Base-by-base conservation (phyloP, 257 asterid genomes). In the Gentiana straminea region DNA sequence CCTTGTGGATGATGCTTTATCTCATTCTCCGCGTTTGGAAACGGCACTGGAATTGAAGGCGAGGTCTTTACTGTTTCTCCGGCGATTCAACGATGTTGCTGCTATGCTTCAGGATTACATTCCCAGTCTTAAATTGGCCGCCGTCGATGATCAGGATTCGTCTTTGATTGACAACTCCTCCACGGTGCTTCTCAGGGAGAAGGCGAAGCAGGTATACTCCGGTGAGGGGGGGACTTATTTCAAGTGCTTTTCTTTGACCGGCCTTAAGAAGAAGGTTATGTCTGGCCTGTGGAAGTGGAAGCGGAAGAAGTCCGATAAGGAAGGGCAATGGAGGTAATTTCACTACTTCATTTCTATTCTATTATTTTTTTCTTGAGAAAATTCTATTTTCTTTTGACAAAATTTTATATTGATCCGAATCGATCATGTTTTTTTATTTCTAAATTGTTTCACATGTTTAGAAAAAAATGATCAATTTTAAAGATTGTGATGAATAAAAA, bases 71-170 rank as follows among this genome's bases (percentile, higher is more conserved):
- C 76, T 92, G 54, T 71, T 74, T 56, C 94, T 84, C 59, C 76
- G 95, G 38, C 84, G 97, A 63, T 92, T 73, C 47, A 92, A 81
- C 78, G 95, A 88, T 63, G 94, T 92, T 8, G 95, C 95, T 33
- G 81, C 75, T 69, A 76, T 92, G 98, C 71, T 92, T 32, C 95
- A 81, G 75, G 97, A 88, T 43, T 80, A 81, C 58, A 84, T 92
- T 43, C 98, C 98, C 15, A 88, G 95, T 65, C 69, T 85, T 50
- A 85, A 73, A 59, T 70, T 79, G 75, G 55, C 64, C 49, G 54
- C 79, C 55, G 92, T 73, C 3, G 88, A 81, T 46, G 71, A 84
- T 35, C 83, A 86, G 48, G 68, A 83, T 0, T 57, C 64, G 8
- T 51, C 58, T 4, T 82, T 81, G 15, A 80, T 95, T 59, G 98